Evolutionary conservation across 192 early-diverging fungal genomes (phyloP).

Genomic region (Rhizophagus clarus): DNA sequence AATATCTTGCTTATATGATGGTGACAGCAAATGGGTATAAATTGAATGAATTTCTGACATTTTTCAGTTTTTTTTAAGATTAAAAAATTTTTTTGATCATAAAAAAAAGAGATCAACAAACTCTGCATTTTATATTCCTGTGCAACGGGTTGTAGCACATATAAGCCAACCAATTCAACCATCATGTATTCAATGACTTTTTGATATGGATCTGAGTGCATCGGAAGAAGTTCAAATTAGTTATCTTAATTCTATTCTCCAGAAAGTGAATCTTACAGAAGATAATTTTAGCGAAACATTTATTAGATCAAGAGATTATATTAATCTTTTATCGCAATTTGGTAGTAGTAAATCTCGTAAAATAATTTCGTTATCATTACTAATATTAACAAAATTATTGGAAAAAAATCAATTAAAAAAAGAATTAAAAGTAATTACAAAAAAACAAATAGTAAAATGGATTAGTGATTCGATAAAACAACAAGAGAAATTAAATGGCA

Average conservation of each 20-base stretch:
- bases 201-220: background rate
- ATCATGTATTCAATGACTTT: background rate
- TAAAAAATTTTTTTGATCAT: too few relatives aligned
- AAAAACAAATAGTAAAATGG: slow-evolving; percentile 37
- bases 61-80: too few relatives aligned
- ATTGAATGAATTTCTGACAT: background rate
- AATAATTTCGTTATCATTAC: background rate
- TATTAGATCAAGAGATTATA: background rate
- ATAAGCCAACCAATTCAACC: too few relatives aligned
- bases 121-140: too few relatives aligned
- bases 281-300: background rate
- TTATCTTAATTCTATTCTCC: background rate
- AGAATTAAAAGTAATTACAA: slow-evolving; percentile 19
- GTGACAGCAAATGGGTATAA: slow-evolving; percentile 73
- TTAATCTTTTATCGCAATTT: background rate
- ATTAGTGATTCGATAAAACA: slow-evolving; percentile 41
- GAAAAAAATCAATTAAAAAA: slow-evolving; percentile 5
- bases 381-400: slow-evolving; percentile 27
- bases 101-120: too few relatives aligned
- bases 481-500: slow-evolving; percentile 38
- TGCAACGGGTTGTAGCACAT: too few relatives aligned
- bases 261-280: background rate
- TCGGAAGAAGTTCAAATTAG: background rate
- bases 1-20: slow-evolving; percentile 72
- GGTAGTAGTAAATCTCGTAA: slow-evolving; percentile 1